A percentile compares a stretch with the other conserved stretches of the same genome.
Conservation (phyloP, 495 filamentous ascomycete species). For the Delitschia confertaspora region DNA sequence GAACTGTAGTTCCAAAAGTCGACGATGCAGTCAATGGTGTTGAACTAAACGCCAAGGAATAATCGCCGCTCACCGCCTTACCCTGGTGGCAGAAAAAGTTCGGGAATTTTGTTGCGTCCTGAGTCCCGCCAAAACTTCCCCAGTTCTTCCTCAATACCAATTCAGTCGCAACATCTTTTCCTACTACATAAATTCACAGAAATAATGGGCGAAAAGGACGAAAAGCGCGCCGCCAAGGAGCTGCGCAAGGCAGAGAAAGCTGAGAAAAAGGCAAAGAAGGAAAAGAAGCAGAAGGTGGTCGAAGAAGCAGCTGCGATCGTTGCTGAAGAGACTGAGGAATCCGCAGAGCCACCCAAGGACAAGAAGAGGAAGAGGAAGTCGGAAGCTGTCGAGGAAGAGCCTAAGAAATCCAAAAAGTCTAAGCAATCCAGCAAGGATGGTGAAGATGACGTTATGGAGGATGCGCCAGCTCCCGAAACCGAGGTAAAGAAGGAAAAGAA, state of each 20-base stretch:
- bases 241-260: neutral
- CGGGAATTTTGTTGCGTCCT: constrained; percentile 1
- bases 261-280: constrained; percentile 5
- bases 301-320: neutral
- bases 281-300: constrained; percentile 1
- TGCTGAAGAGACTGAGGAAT: neutral
- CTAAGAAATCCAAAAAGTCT: constrained; percentile 19
- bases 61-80: constrained; percentile 9
- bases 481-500: too few species aligned
- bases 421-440: too few species aligned
- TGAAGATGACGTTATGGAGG: constrained; percentile 17
- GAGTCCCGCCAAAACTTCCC: neutral
- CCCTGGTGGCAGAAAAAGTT: constrained; percentile 20
- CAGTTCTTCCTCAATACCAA: too few species aligned
- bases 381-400: constrained; percentile 26
- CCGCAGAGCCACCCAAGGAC: constrained; percentile 8
- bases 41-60: constrained; percentile 10
- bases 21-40: neutral
- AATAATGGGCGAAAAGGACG: neutral
- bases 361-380: constrained; percentile 23
- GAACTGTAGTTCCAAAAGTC: neutral
- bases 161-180: too few species aligned
- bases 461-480: too few species aligned
- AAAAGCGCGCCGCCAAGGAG: neutral
- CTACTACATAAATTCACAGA: too few species aligned